Evolutionary conservation across 306 rosid species (phyloP).

Genomic region (Luffa aegyptiaca): DNA sequence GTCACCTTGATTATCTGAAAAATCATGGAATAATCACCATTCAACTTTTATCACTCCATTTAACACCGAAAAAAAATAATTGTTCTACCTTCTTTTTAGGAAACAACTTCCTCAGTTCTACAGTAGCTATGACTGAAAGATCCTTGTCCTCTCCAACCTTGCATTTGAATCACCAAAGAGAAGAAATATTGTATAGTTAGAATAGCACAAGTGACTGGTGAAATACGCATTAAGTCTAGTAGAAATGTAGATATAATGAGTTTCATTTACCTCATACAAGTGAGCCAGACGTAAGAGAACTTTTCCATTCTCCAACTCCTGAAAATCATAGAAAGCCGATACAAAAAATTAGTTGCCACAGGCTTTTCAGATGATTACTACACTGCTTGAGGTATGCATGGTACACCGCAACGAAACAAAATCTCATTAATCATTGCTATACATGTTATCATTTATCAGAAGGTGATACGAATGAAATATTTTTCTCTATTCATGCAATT

Average conservation of each 20-base stretch:
- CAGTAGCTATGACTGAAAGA: conserved; percentile 46
- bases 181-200: not conserved
- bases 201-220: not conserved
- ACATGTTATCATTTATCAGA: not conserved
- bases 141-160: conserved; percentile 79
- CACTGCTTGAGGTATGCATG: not conserved
- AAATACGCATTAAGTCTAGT: not conserved
- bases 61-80: not conserved
- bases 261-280: conserved; percentile 52
- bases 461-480: not conserved
- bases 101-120: conserved; percentile 64
- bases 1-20: conserved; percentile 57
- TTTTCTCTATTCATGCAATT: not conserved
- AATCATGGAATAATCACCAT: not conserved
- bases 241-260: conserved; percentile 1
- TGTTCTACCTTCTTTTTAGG: conserved; percentile 52
- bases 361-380: not conserved
- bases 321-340: conserved; percentile 20
- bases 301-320: conserved; percentile 73
- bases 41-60: not conserved
- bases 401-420: not conserved
- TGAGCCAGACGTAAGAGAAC: conserved; percentile 74
- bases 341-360: not conserved
- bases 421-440: not conserved
- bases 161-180: conserved; percentile 7